Conservation (phyloP, 1,284 basidiomycete species). For the Rhodotorula sp. region DNA sequence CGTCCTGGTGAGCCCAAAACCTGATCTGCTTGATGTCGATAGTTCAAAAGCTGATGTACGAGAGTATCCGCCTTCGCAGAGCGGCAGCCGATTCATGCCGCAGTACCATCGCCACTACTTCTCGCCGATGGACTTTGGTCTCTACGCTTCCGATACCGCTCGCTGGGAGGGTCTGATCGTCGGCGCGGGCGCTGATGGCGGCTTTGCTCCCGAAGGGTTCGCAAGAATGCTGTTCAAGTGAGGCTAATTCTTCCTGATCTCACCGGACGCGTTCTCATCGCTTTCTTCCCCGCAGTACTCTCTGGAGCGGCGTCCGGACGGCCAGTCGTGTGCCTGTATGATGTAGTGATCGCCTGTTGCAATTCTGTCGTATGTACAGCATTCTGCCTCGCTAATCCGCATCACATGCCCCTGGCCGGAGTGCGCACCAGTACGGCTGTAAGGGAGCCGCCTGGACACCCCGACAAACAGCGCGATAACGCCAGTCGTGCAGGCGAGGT, state of each 20-base stretch:
- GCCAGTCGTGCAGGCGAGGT: conserved; percentile 70
- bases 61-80: neutral
- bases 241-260: neutral
- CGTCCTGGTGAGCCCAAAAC: conserved; percentile 23
- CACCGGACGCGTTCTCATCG: neutral
- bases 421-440: conserved; percentile 57
- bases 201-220: conserved; percentile 26
- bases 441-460: conserved; percentile 67
- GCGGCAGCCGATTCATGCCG: conserved; percentile 18
- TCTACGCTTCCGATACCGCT: conserved; percentile 7
- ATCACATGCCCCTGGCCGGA: conserved; percentile 6
- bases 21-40: no score
- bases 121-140: conserved; percentile 5
- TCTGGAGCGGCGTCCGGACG: conserved; percentile 36
- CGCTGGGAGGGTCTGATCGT: conserved; percentile 13
- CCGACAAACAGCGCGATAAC: conserved; percentile 61
- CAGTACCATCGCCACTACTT: conserved; percentile 16
- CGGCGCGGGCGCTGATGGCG: neutral
- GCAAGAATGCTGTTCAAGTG: conserved; percentile 21
- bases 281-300: conserved; percentile 10
- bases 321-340: conserved; percentile 35
- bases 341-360: neutral
- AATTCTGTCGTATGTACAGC: no score
- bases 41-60: neutral
- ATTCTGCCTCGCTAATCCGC: neutral